Evolutionary conservation across 2,329 filamentous ascomycete species (phyloP).

Genomic region (Talaromyces sp.): DNA sequence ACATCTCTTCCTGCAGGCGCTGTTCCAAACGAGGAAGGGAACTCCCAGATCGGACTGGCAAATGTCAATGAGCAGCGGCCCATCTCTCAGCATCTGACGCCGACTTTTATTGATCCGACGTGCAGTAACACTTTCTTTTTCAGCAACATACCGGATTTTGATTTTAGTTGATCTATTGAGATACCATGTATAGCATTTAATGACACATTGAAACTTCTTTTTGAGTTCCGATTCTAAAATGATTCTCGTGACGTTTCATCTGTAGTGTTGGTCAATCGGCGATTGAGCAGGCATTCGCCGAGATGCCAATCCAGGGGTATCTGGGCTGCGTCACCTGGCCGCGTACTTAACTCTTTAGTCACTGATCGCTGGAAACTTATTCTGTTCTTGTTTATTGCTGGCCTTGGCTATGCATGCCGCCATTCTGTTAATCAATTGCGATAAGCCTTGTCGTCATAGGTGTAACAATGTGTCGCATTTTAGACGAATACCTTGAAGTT

Average conservation of each 20-base stretch:
- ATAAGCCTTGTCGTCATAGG: background rate
- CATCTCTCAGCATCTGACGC: background rate
- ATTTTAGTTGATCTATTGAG: background rate
- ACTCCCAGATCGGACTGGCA: background rate
- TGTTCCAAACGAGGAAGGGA: background rate
- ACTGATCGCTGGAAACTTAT: background rate
- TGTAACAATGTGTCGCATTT: background rate
- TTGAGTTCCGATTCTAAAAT: background rate
- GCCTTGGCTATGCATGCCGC: background rate
- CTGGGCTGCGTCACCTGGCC: background rate
- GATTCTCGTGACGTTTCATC: background rate
- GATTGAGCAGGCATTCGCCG: background rate
- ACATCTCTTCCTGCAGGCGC: background rate
- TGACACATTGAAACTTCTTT: background rate
- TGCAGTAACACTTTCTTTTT: slow-evolving; percentile 1
- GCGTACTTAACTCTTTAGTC: background rate
- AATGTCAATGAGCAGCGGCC: background rate
- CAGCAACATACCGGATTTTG: background rate
- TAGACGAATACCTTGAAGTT: background rate
- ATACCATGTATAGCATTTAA: background rate
- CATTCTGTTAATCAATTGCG: background rate
- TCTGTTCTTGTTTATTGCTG: background rate
- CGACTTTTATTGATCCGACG: slow-evolving; percentile 1
- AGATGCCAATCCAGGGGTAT: background rate
- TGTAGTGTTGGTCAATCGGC: background rate